These are phyloP conservation scores for Salix purpurea DNA, from an alignment of 345 rosid genomes.

Conservation along the genomic window DNA sequence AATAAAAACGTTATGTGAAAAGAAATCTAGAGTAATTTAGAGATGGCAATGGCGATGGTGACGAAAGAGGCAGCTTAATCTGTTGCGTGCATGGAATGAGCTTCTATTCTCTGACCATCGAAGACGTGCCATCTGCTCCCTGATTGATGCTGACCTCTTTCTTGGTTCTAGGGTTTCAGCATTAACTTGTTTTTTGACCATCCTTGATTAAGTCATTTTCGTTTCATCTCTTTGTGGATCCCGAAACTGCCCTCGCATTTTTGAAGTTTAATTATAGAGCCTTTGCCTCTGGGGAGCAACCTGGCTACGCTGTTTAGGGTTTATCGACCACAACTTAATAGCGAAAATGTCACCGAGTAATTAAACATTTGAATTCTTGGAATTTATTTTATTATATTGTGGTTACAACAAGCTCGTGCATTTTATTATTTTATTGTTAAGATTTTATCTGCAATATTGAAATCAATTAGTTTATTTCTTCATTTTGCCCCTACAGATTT, in stretches of 20 bases:
- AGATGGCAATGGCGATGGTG: constrained; percentile 21
- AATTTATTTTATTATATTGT: too few species aligned
- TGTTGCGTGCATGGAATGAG: constrained; percentile 52
- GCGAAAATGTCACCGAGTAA: neutral
- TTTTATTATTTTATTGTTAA: too few species aligned
- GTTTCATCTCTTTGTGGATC: neutral
- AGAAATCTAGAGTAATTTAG: neutral
- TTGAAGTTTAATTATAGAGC: too few species aligned
- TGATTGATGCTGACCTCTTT: constrained; percentile 20
- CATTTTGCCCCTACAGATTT: neutral
- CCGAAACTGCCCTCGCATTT: neutral
- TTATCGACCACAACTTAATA: neutral
- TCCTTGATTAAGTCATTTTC: neutral
- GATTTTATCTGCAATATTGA: too few species aligned
- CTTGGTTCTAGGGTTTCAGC: neutral
- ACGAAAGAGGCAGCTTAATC: constrained; percentile 13
- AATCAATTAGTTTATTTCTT: too few species aligned
- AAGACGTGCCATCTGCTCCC: constrained; percentile 31
- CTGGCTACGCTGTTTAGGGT: neutral
- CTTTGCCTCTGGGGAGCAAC: too few species aligned
- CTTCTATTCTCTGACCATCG: constrained; percentile 20
- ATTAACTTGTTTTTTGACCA: neutral
- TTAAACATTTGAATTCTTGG: too few species aligned
- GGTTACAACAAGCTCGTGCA: too few species aligned
- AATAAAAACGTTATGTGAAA: constrained; percentile 1